Evolutionary conservation across 495 filamentous ascomycete species (phyloP), one percentile per base, ranked within the genome.

Genomic region (Evernia prunastri): DNA sequence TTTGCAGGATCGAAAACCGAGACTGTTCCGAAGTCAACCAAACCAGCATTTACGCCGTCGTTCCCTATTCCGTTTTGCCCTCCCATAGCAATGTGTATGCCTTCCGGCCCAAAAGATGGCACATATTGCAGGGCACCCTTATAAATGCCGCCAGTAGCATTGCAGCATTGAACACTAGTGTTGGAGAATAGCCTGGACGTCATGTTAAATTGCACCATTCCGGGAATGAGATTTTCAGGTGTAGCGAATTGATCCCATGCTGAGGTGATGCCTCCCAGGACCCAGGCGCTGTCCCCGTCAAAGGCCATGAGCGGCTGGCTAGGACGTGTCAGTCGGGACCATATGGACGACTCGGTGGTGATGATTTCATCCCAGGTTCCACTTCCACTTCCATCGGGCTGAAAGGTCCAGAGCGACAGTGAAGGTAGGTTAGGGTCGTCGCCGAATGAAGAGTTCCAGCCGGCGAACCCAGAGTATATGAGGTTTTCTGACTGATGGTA

Each of bases 81-180:
- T 18, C 69, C 67, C 31, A 71, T 58, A 20, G 61, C 35, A 29
- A 71, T 25, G 25, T 64, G n/a, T 4, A 71, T 33, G 17, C 69
- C 69, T 18, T 58, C 40, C 45, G 56, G 43, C n/a, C 69, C 69
- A 47, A 67, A 71, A 35, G 51, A 60, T 17, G 69, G 67, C n/a
- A 71, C 69, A 31, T 67, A 70, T 15, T 64, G 60, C 57, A 68
- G 57, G 11, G 35, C 42, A 53, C 66, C 68, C 29, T 29, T n/a
- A 5, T 31, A 13, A 10, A 61, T 49, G 23, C 27, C 27, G 12
- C 58, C 60, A 60, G 51, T 58, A n/a, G 18, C 36, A 51, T 56
- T 58, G 42, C 57, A 65, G 40, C 31, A 56, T 23, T 23, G 12
- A 8, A 63, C 63, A 31, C 61, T 69, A 12, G 18, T 37, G 54